A percentile compares a stretch with the other conserved stretches of the same genome.
phyloP scores from a whole-genome alignment of 2,329 filamentous ascomycete genomes.

The Fusarium scirpi region DNA sequence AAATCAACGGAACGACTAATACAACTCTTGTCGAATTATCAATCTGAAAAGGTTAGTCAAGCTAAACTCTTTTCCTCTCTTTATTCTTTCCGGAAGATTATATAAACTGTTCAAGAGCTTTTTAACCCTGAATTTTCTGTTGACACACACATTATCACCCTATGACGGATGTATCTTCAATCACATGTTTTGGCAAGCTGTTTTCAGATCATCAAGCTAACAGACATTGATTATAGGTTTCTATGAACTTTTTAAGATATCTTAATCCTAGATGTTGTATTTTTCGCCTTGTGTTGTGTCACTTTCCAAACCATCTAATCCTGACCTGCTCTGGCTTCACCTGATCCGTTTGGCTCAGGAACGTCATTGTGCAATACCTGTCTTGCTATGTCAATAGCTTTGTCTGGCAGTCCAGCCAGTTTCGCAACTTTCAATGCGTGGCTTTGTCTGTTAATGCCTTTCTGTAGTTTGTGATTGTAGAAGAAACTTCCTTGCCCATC shows the following conservation, averaged over 20 bases:
- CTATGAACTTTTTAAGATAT: conserved; percentile 19
- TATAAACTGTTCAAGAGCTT: conserved; percentile 69
- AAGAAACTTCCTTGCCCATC: conserved; percentile 77
- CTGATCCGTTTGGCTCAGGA: neutral
- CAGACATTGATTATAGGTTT: conserved; percentile 36
- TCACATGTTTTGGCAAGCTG: conserved; percentile 36
- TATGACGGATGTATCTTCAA: conserved; percentile 62
- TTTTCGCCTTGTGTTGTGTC: conserved; percentile 16
- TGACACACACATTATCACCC: conserved; percentile 67
- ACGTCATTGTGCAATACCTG: conserved; percentile 60
- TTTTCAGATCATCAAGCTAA: conserved; percentile 57
- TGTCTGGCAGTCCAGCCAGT: conserved; percentile 83
- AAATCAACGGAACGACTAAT: conserved; percentile 36
- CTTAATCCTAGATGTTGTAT: conserved; percentile 33
- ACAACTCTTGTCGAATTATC: conserved; percentile 7
- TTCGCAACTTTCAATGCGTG: conserved; percentile 96
- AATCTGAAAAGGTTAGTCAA: conserved; percentile 60
- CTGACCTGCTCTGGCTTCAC: neutral
- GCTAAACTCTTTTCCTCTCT: conserved; percentile 6
- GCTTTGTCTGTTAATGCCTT: conserved; percentile 85
- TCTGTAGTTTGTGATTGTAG: conserved; percentile 85
- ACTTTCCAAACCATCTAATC: too few species aligned
- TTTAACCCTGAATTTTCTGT: conserved; percentile 75
- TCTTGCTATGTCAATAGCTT: conserved; percentile 75
- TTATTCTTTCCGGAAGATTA: conserved; percentile 64